These are phyloP conservation scores for Saturnispora quitensis DNA, from an alignment of 805 yeast genomes.

Conservation along the genomic window DNA sequence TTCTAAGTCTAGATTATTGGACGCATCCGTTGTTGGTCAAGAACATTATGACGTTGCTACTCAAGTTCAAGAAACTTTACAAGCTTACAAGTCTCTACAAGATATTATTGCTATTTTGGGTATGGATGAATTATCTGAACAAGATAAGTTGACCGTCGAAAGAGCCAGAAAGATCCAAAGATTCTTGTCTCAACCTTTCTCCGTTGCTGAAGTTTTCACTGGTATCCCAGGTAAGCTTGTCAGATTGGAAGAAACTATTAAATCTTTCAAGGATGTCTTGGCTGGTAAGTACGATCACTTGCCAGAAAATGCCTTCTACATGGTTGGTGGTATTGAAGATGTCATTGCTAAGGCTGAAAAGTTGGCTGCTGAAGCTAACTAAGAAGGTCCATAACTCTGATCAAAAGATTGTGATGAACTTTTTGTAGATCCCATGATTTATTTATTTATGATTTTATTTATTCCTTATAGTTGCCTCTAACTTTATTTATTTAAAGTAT, in stretches of 20 bases:
- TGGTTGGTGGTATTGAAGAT: constrained; percentile 99
- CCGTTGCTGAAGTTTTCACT: constrained; percentile 99
- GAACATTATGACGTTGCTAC: constrained; percentile 97
- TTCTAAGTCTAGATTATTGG: constrained; percentile 97
- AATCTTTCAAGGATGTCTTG: constrained; percentile 92
- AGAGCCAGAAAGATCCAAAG: constrained; percentile 99
- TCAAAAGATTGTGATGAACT: constrained; percentile 5
- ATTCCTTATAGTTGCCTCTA: constrained; percentile 8
- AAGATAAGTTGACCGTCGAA: constrained; percentile 98
- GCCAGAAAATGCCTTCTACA: constrained; percentile 99
- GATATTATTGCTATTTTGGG: constrained; percentile 99
- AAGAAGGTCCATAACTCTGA: constrained; percentile 18
- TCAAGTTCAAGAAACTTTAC: constrained; percentile 94
- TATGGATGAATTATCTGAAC: constrained; percentile 99
- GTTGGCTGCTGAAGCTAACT: constrained; percentile 87
- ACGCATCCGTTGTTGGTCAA: constrained; percentile 94
- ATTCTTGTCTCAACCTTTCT: constrained; percentile 99
- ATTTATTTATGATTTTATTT: constrained; percentile 10
- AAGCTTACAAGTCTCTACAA: constrained; percentile 99
- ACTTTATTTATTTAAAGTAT: not conserved
- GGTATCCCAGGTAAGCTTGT: constrained; percentile 99
- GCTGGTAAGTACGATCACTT: constrained; percentile 98
- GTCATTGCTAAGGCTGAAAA: constrained; percentile 98
- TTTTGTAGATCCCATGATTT: constrained; percentile 7
- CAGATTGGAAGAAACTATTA: constrained; percentile 89